phyloP scores from a whole-genome alignment of 2,329 filamentous ascomycete species.

The Claviceps arundinis region DNA sequence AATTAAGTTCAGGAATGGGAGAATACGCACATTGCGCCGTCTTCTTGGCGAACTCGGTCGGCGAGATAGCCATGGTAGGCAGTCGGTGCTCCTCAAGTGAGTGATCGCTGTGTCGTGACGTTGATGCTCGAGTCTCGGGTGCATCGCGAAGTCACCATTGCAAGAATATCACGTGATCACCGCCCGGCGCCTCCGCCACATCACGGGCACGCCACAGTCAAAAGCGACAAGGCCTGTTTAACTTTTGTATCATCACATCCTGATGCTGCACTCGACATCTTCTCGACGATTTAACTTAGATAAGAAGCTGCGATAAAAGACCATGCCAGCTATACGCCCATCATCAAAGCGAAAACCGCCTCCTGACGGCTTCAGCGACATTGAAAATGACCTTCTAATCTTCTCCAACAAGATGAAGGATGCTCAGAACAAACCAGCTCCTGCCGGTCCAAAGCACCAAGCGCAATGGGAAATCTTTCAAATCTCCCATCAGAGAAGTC shows the following conservation, averaged over 20 bases:
- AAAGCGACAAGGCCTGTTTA: neutral
- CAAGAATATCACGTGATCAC: constrained; percentile 16
- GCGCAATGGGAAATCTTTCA: constrained; percentile 96
- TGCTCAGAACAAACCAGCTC: constrained; percentile 78
- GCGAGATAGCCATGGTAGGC: constrained; percentile 70
- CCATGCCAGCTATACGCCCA: constrained; percentile 67
- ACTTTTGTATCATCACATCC: neutral
- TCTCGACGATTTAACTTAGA: neutral
- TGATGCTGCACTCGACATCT: neutral
- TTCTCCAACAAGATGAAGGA: constrained; percentile 90
- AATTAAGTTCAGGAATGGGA: neutral
- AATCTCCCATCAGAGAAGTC: constrained; percentile 80
- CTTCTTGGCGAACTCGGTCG: constrained; percentile 77
- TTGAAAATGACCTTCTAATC: constrained; percentile 74
- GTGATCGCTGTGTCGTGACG: constrained; percentile 16
- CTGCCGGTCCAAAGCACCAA: constrained; percentile 71
- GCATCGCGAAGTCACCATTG: neutral
- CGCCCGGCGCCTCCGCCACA: constrained; percentile 3
- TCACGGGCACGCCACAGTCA: constrained; percentile 7
- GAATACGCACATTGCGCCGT: constrained; percentile 58
- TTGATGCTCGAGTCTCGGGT: constrained; percentile 10
- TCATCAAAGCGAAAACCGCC: constrained; percentile 68
- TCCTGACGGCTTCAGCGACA: constrained; percentile 75
- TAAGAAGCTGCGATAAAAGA: constrained; percentile 2
- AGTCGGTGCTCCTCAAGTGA: constrained; percentile 22